Percentiles rank a stretch among this genome's conserved stretches.
Evolutionary conservation across 495 filamentous ascomycete species (phyloP).

Genomic region (Penicillium coffeae): DNA sequence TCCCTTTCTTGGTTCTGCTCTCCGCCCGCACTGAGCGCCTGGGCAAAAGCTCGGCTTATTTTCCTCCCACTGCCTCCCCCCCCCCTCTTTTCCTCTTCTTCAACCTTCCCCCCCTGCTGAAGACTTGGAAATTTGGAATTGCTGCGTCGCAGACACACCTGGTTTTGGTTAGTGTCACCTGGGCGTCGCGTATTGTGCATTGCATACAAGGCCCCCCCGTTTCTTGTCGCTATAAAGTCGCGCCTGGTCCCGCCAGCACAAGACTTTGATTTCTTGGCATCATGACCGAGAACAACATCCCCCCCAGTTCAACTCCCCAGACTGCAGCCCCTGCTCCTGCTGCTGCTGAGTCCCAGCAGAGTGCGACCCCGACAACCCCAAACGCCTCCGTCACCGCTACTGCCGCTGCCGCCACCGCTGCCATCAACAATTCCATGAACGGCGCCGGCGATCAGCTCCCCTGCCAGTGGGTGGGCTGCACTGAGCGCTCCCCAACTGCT

Average conservation of each 20-base stretch:
- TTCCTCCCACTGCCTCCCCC: conserved; percentile 18
- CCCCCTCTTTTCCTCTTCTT: conserved; percentile 6
- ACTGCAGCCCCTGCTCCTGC: conserved; percentile 27
- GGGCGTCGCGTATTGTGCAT: background rate
- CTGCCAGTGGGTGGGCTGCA: conserved; percentile 86
- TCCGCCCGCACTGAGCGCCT: conserved; percentile 36
- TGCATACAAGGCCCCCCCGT: background rate
- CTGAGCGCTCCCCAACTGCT: conserved; percentile 72
- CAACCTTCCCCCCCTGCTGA: conserved; percentile 5
- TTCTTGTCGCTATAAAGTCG: conserved; percentile 3
- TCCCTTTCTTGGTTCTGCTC: conserved; percentile 28
- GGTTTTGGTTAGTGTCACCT: background rate
- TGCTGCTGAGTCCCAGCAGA: conserved; percentile 22
- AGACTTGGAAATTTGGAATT: background rate
- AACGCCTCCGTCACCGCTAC: conserved; percentile 35
- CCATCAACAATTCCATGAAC: conserved; percentile 39
- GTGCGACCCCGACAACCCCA: conserved; percentile 16
- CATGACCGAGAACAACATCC: conserved; percentile 24
- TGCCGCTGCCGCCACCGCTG: conserved; percentile 42
- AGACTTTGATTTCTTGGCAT: conserved; percentile 27
- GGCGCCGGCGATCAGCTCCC: conserved; percentile 58
- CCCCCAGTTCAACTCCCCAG: conserved; percentile 19
- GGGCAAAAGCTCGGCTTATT: conserved; percentile 40
- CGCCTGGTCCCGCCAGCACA: conserved; percentile 26
- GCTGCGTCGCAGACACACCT: background rate